Evolutionary conservation across 1,284 basidiomycete species (phyloP).

Genomic region (Tilletia setariae): DNA sequence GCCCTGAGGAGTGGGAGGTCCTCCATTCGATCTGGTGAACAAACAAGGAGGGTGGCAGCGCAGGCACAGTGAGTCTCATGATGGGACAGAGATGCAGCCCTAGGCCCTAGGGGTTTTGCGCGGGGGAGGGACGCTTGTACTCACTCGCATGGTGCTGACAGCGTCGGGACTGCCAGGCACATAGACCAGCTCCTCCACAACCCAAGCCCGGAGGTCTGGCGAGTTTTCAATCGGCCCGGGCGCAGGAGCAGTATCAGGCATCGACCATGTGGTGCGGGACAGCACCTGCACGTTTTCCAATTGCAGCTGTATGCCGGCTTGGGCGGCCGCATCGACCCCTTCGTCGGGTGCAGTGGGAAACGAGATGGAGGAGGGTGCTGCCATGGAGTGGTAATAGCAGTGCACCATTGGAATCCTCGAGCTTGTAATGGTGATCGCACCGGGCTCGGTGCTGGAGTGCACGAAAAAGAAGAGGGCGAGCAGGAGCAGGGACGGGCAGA

Average conservation of each 20-base stretch:
- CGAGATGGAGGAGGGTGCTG: background rate
- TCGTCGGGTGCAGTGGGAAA: background rate
- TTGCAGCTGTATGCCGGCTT: background rate
- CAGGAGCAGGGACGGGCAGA: background rate
- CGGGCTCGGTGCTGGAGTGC: background rate
- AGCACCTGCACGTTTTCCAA: background rate
- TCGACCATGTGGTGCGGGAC: background rate
- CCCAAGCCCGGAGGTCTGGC: background rate
- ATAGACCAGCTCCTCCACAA: slow-evolving; percentile 1
- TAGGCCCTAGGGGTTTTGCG: too few species aligned
- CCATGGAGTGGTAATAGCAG: background rate
- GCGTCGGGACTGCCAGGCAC: background rate
- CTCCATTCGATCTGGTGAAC: slow-evolving; percentile 1
- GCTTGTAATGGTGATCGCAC: background rate
- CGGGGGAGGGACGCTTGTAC: background rate
- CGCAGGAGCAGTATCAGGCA: background rate
- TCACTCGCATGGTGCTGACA: background rate
- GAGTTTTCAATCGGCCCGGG: background rate
- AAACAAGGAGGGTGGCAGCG: background rate
- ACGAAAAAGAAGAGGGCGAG: background rate
- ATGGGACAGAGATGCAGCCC: too few species aligned
- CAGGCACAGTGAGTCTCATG: background rate
- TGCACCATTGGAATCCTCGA: background rate
- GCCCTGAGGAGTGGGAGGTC: background rate
- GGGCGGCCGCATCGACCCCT: background rate